A percentile compares a stretch with the other conserved stretches of the same genome.
phyloP scores from a whole-genome alignment of 2,329 filamentous ascomycete species.

The Sarocladium brachiariae region DNA sequence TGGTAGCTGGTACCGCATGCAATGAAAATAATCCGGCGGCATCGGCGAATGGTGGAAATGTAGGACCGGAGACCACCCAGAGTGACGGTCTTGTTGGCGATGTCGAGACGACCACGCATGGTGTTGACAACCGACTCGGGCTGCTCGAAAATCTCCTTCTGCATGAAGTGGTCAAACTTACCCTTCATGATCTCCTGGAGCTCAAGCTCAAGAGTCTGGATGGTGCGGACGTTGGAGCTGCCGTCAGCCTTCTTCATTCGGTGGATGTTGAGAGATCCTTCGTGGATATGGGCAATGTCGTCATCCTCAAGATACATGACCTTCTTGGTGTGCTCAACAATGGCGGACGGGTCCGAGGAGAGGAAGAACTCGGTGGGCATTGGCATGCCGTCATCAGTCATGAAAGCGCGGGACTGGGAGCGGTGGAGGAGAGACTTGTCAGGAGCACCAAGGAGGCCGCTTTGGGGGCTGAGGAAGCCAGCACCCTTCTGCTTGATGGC shows the following conservation, averaged over 20 bases:
- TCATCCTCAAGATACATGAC: constrained; percentile 99
- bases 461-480: constrained; percentile 58
- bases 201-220: constrained; percentile 97
- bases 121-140: constrained; percentile 99
- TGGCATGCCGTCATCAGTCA: constrained; percentile 95
- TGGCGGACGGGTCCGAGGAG: constrained; percentile 95
- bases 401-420: constrained; percentile 96
- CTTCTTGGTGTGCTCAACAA: constrained; percentile 99
- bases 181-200: constrained; percentile 99
- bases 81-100: constrained; percentile 88
- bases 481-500: constrained; percentile 83
- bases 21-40: constrained; percentile 97
- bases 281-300: constrained; percentile 98
- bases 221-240: constrained; percentile 92
- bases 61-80: constrained; percentile 94
- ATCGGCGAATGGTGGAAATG: constrained; percentile 92
- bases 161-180: constrained; percentile 99
- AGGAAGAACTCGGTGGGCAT: constrained; percentile 99
- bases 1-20: constrained; percentile 98
- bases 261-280: constrained; percentile 98
- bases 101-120: constrained; percentile 96
- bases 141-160: constrained; percentile 99
- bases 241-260: constrained; percentile 95
- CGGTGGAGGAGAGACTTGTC: constrained; percentile 98
- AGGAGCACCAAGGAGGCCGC: constrained; percentile 67